Evolutionary conservation across 257 asterid species (phyloP).

Genomic region (Euphrasia confusa): DNA sequence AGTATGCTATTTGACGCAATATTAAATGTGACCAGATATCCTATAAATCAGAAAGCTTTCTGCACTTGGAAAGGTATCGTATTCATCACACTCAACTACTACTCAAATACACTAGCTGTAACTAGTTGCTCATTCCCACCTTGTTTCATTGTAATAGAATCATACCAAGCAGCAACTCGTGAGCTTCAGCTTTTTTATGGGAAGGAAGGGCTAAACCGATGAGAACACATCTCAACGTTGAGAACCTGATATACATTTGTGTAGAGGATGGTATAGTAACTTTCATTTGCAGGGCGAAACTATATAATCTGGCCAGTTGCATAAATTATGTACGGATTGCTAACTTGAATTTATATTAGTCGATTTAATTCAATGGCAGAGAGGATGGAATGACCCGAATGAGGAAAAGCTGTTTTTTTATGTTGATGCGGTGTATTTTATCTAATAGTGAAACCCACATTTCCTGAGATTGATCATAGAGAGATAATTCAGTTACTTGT

Average conservation of each 20-base stretch:
- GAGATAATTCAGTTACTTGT: background rate
- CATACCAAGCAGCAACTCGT: constrained; percentile 91
- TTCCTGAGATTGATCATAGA: background rate
- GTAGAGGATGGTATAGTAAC: constrained; percentile 21
- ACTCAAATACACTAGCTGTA: background rate
- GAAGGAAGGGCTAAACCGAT: constrained; percentile 72
- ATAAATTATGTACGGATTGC: constrained; percentile 23
- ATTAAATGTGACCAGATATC: constrained; percentile 80
- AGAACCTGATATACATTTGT: constrained; percentile 12
- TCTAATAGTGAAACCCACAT: background rate
- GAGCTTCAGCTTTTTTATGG: constrained; percentile 92
- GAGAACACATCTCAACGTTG: constrained; percentile 19
- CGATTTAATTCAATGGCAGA: background rate
- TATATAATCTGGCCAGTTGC: constrained; percentile 21
- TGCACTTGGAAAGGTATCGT: constrained; percentile 87
- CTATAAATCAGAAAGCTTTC: constrained; percentile 81
- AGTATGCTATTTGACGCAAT: constrained; percentile 63
- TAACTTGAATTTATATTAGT: constrained; percentile 10
- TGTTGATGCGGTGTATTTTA: background rate
- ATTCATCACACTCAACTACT: background rate
- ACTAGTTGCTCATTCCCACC: background rate
- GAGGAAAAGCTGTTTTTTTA: background rate
- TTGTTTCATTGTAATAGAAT: constrained; percentile 40
- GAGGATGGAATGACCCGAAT: constrained; percentile 1
- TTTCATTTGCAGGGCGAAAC: constrained; percentile 26